Conservation (phyloP, 768 basidiomycete genomes). For the Calvatia gigantea region DNA sequence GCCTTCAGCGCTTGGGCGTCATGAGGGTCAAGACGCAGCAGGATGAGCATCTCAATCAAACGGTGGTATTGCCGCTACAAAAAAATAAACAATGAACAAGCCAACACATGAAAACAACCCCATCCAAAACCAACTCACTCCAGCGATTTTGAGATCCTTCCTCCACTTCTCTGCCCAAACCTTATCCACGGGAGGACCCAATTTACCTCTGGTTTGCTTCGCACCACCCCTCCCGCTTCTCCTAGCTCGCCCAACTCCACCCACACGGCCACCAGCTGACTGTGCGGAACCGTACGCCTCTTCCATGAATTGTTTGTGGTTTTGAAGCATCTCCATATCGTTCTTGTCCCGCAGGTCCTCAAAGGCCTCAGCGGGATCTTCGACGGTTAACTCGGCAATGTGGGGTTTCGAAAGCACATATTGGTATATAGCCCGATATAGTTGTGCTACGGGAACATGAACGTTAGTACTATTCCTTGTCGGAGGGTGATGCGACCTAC, state of each 20-base stretch:
- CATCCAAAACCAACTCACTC: constrained; percentile 43
- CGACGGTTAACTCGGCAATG: constrained; percentile 92
- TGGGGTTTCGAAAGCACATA: constrained; percentile 61
- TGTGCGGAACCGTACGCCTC: constrained; percentile 59
- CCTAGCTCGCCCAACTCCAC: constrained; percentile 39
- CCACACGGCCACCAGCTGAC: constrained; percentile 45
- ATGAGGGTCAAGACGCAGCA: constrained; percentile 61
- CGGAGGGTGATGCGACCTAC: constrained; percentile 39
- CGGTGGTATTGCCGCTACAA: constrained; percentile 89
- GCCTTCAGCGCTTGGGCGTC: constrained; percentile 55
- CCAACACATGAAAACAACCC: constrained; percentile 8
- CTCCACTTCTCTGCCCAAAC: constrained; percentile 80
- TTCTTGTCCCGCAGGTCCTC: constrained; percentile 94
- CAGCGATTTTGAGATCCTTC: constrained; percentile 83
- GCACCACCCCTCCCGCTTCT: constrained; percentile 34
- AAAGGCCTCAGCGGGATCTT: constrained; percentile 97
- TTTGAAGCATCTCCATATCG: constrained; percentile 78
- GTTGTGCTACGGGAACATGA: constrained; percentile 52
- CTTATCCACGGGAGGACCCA: constrained; percentile 77
- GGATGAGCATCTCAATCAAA: constrained; percentile 86
- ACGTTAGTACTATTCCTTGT: not conserved
- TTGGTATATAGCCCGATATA: constrained; percentile 85
- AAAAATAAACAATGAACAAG: not conserved
- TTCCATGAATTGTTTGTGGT: constrained; percentile 58
- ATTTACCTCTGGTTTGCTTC: constrained; percentile 45